Percentiles rank a stretch among this genome's conserved stretches.
Conservation (phyloP, 2,329 filamentous ascomycete genomes). For the Arthrobotrys pseudoclavata region DNA sequence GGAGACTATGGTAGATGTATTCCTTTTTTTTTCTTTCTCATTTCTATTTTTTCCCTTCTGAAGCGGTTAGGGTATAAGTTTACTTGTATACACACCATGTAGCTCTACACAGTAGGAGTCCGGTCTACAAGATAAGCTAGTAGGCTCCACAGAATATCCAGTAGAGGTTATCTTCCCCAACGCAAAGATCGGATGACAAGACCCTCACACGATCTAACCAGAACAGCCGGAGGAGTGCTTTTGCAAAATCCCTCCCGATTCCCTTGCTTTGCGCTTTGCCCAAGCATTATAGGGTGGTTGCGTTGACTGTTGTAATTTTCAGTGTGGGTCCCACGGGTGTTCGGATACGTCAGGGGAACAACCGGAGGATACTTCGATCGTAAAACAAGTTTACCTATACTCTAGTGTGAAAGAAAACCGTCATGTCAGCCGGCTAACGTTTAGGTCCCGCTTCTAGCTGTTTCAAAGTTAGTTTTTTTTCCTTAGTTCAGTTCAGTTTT, state of each 20-base stretch:
- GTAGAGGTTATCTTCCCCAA: background rate
- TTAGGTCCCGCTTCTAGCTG: conserved; percentile 7
- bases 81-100: background rate
- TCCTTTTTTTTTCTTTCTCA: too few relatives aligned
- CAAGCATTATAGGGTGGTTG: conserved; percentile 2
- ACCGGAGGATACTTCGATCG: conserved; percentile 35
- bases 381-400: conserved; percentile 8
- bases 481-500: background rate
- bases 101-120: background rate
- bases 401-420: background rate
- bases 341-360: conserved; percentile 49
- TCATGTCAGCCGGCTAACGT: conserved; percentile 10
- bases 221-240: background rate
- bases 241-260: background rate
- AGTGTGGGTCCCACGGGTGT: conserved; percentile 47
- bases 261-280: background rate
- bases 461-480: conserved; percentile 25
- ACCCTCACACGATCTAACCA: conserved; percentile 10
- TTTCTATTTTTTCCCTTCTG: background rate
- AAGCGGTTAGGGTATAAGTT: background rate
- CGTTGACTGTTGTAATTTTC: conserved; percentile 33
- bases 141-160: background rate
- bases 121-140: background rate
- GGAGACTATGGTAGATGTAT: too few relatives aligned
- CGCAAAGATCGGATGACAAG: conserved; percentile 7